phyloP scores from a whole-genome alignment of 1,284 basidiomycete genomes.

The Rhodotorula sp. region DNA sequence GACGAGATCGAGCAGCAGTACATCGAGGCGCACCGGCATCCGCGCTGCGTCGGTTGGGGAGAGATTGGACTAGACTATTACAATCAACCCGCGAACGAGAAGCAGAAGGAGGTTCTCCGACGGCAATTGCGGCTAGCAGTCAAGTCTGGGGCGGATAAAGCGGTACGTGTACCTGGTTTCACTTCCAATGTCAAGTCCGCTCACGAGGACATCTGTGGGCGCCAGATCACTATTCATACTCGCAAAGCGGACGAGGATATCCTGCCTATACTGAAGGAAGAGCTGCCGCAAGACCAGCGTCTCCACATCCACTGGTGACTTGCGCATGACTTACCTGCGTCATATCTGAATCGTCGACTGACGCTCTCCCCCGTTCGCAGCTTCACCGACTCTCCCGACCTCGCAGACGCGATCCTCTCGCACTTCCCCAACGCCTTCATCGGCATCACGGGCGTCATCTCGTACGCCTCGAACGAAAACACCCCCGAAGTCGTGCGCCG shows the following conservation, averaged over 20 bases:
- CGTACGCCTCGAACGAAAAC: constrained; percentile 68
- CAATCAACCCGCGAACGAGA: constrained; percentile 65
- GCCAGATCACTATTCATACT: constrained; percentile 67
- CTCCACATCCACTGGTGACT: constrained; percentile 26
- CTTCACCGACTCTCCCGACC: constrained; percentile 72
- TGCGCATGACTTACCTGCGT: no score
- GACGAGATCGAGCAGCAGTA: constrained; percentile 67
- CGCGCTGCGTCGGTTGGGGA: constrained; percentile 76
- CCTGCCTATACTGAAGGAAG: constrained; percentile 67
- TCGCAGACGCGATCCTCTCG: constrained; percentile 66
- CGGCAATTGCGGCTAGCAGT: constrained; percentile 69
- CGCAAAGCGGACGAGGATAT: constrained; percentile 77
- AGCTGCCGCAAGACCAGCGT: constrained; percentile 66
- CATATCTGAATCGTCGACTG: constrained; percentile 48
- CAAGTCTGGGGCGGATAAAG: constrained; percentile 57
- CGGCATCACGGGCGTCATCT: constrained; percentile 77
- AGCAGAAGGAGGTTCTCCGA: constrained; percentile 64
- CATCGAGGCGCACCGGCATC: constrained; percentile 66
- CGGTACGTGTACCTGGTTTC: neutral
- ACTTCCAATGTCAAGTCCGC: no score
- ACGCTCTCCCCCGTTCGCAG: constrained; percentile 52
- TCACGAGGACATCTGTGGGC: no score
- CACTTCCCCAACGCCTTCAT: constrained; percentile 76
- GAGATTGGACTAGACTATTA: constrained; percentile 83
- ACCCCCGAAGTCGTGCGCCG: constrained; percentile 54